phyloP scores from a whole-genome alignment of 805 yeast genomes.

The Myxozyma neotropica region DNA sequence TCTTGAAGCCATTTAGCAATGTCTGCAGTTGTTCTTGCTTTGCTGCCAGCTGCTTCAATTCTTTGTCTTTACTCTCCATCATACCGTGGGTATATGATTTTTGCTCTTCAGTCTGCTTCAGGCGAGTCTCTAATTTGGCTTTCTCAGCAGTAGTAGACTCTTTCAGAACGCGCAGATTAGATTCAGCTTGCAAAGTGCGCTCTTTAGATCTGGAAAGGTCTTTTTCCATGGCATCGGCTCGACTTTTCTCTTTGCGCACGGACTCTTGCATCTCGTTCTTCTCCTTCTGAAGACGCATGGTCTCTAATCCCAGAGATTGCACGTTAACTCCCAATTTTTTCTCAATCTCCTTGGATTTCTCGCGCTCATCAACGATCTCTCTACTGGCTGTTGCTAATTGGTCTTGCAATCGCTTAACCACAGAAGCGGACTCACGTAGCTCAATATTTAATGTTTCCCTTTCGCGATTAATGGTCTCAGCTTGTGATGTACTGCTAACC shows the following conservation, averaged over 20 bases:
- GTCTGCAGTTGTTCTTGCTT: constrained; percentile 11
- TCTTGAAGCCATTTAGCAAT: constrained; percentile 35
- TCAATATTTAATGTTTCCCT: constrained; percentile 5
- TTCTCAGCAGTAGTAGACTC: constrained; percentile 18
- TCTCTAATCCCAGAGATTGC: constrained; percentile 39
- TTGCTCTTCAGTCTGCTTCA: constrained; percentile 35
- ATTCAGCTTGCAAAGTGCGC: constrained; percentile 23
- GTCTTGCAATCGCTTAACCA: constrained; percentile 13
- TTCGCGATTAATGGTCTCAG: constrained; percentile 9
- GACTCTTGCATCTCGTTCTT: constrained; percentile 45
- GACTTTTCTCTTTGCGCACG: constrained; percentile 37
- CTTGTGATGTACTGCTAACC: neutral
- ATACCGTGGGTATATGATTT: constrained; percentile 20
- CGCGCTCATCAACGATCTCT: constrained; percentile 27
- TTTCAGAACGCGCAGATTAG: constrained; percentile 9
- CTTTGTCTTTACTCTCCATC: constrained; percentile 31
- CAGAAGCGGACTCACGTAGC: constrained; percentile 7
- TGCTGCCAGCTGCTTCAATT: constrained; percentile 17
- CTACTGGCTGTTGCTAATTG: constrained; percentile 5
- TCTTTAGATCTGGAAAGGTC: constrained; percentile 34
- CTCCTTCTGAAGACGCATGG: constrained; percentile 34
- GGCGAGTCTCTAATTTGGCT: constrained; percentile 19
- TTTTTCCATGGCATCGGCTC: constrained; percentile 45
- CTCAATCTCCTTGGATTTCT: constrained; percentile 11
- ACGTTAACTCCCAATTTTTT: constrained; percentile 24